Evolutionary conservation across 805 yeast genomes (phyloP).

Genomic region (Saccharomyces kudriavzevii): DNA sequence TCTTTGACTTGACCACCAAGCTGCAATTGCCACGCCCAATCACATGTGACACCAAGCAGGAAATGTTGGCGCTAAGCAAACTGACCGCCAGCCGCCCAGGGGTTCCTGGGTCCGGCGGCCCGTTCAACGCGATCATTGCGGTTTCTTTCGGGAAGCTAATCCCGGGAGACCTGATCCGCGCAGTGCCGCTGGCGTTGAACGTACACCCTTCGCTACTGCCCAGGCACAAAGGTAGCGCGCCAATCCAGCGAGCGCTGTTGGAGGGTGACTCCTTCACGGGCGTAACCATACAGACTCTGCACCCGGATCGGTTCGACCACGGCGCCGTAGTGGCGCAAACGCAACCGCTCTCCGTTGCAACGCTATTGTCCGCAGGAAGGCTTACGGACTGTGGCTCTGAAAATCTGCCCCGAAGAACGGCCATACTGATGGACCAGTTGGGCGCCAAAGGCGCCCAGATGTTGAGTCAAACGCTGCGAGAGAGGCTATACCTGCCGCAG

Average conservation of each 20-base stretch:
- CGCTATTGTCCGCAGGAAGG: slow-evolving; percentile 16
- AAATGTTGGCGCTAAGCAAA: slow-evolving; percentile 7
- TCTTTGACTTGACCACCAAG: slow-evolving; percentile 35
- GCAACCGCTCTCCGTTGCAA: slow-evolving; percentile 13
- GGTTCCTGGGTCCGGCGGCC: slow-evolving; percentile 21
- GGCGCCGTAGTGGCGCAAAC: slow-evolving; percentile 66
- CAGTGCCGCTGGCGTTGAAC: slow-evolving; percentile 57
- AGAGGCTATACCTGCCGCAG: slow-evolving; percentile 20
- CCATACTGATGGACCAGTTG: slow-evolving; percentile 39
- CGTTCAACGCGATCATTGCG: slow-evolving; percentile 62
- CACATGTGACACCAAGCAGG: slow-evolving; percentile 20
- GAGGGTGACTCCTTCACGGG: slow-evolving; percentile 62
- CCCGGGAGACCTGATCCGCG: slow-evolving; percentile 48
- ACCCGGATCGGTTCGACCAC: slow-evolving; percentile 76
- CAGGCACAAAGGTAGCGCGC: slow-evolving; percentile 77
- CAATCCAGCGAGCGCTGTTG: slow-evolving; percentile 71
- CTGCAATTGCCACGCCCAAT: slow-evolving; percentile 24
- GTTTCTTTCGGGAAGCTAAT: slow-evolving; percentile 84
- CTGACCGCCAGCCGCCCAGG: slow-evolving; percentile 13
- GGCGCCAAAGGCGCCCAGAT: slow-evolving; percentile 57
- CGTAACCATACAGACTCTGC: slow-evolving; percentile 81
- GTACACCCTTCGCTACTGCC: slow-evolving; percentile 92
- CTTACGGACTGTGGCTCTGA: slow-evolving; percentile 4
- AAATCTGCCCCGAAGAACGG: slow-evolving; percentile 29
- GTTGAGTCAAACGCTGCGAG: slow-evolving; percentile 38